Conservation (phyloP, 2,329 filamentous ascomycete genomes). For the Penicillium rolfsii region DNA sequence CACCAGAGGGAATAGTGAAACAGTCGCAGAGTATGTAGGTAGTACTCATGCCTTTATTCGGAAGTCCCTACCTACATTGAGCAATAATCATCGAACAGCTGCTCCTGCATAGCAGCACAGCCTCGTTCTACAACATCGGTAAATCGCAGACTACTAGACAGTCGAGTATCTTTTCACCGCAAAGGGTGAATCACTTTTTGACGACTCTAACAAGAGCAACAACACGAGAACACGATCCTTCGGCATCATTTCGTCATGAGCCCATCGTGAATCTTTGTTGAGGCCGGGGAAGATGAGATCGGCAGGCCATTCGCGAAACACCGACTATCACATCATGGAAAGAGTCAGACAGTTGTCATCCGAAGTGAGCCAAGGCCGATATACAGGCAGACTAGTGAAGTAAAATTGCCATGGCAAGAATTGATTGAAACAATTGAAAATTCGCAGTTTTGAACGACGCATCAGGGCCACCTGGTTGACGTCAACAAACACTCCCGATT, state of each 20-base stretch:
- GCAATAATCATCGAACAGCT: background rate
- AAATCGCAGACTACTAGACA: conserved; percentile 15
- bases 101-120: conserved; percentile 7
- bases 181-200: background rate
- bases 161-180: background rate
- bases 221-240: conserved; percentile 2
- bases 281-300: conserved; percentile 5
- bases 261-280: background rate
- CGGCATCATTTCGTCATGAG: background rate
- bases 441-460: too few species aligned
- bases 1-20: background rate
- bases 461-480: background rate
- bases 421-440: too few species aligned
- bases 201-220: conserved; percentile 9
- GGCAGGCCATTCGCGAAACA: conserved; percentile 1
- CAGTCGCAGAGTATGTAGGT: background rate
- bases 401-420: background rate
- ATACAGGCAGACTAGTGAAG: background rate
- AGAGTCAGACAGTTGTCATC: background rate
- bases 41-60: background rate
- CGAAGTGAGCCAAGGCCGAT: background rate
- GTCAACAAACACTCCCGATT: conserved; percentile 1
- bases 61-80: background rate
- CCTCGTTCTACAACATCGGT: conserved; percentile 10
- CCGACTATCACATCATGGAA: background rate